Evolutionary conservation across 371 early-diverging fungal genomes (phyloP), one percentile per base, ranked within the genome.

Genomic region (Mucor indicus): DNA sequence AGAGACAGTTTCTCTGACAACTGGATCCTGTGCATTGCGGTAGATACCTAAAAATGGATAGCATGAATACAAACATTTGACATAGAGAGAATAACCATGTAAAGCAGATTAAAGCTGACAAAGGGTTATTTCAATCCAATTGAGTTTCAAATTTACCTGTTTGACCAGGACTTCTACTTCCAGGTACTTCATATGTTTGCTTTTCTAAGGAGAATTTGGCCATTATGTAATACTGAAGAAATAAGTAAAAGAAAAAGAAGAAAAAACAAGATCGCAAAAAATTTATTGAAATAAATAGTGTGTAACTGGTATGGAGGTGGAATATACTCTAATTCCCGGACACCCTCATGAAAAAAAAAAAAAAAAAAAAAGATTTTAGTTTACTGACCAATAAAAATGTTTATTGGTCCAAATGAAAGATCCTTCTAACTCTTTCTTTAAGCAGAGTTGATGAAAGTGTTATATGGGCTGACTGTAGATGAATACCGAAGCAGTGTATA

Each of bases 131-230:
- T 15, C n/a, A n/a, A n/a, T n/a, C n/a, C n/a, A n/a, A n/a, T n/a
- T n/a, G n/a, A n/a, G n/a, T n/a, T n/a, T n/a, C n/a, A n/a, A 31
- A 6, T 56, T 49, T 60, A 74, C 77, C 72, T 42, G 76, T 69
- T 55, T 69, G 67, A 20, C 76, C 72, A 52, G 72, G 69, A 33
- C 51, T 42, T 52, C 67, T 53, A 23, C 53, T 50, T 38, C 60
- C 53, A 33, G 76, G 76, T 16, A 75, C 57, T 50, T 72, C 76
- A 38, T 60, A 54, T 8, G 65, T 61, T 48, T 77, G 74, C 23
- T 65, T 69, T 32, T 75, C 68, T 48, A 69, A 48, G 30, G 31
- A 45, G 40, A 67, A 50, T 48, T 56, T 53, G 41, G 51, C 57
- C 53, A 63, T 62, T 21, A 32, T 53, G 39, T 35, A 29, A 30